Evolutionary conservation across 768 basidiomycete species (phyloP).

Genomic region (Coprinopsis marcescibilis): DNA sequence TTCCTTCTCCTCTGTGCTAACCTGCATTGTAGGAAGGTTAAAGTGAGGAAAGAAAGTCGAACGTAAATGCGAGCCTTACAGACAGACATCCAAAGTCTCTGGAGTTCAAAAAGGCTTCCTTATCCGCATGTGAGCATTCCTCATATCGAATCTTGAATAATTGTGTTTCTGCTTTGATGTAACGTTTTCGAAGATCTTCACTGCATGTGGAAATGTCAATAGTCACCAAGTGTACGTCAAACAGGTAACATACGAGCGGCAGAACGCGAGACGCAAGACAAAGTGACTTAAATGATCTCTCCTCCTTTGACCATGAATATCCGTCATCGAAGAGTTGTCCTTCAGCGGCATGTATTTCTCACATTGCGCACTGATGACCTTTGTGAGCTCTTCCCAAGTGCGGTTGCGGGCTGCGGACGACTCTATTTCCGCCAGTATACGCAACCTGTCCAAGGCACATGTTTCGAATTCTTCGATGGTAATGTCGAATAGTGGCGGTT

Average conservation of each 20-base stretch:
- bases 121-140: conserved; percentile 49
- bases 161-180: conserved; percentile 82
- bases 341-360: conserved; percentile 73
- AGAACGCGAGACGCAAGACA: conserved; percentile 90
- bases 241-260: conserved; percentile 93
- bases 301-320: conserved; percentile 57
- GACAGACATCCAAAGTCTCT: conserved; percentile 60
- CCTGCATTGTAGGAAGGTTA: conserved; percentile 42
- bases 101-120: conserved; percentile 57
- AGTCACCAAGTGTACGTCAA: too few relatives aligned
- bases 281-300: conserved; percentile 92
- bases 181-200: conserved; percentile 84
- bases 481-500: conserved; percentile 80
- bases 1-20: conserved; percentile 51
- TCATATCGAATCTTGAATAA: conserved; percentile 84
- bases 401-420: conserved; percentile 81
- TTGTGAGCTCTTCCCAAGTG: conserved; percentile 70
- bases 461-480: conserved; percentile 95
- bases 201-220: conserved; percentile 31
- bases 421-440: conserved; percentile 87
- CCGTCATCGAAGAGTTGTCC: conserved; percentile 42
- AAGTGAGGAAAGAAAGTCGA: too few relatives aligned
- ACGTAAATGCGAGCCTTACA: conserved; percentile 30
- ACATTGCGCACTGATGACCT: conserved; percentile 56
- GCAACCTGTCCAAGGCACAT: conserved; percentile 81